Percentiles rank a stretch among this genome's conserved stretches.
These are phyloP conservation scores for Azolla pinnata DNA, from an alignment of 75 land plant species.

Conservation along the genomic window DNA sequence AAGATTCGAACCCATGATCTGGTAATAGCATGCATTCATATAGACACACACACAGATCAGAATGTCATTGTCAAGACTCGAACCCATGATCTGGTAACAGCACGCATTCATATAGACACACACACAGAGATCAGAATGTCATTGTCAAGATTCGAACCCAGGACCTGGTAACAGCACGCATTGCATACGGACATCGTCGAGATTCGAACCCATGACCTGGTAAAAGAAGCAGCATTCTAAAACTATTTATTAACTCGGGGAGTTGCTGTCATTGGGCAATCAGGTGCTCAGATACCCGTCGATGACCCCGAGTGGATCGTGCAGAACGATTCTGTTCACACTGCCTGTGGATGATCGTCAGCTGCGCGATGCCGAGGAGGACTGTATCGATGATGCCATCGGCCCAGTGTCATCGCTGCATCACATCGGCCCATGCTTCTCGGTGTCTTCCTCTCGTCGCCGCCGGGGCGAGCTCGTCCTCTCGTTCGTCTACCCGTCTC, in stretches of 20 bases:
- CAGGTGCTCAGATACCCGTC: constrained; percentile 28
- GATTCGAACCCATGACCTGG: neutral
- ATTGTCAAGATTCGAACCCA: no score
- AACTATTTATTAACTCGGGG: neutral
- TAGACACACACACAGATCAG: no score
- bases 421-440: constrained; percentile 25
- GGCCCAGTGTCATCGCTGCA: constrained; percentile 30
- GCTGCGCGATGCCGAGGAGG: constrained; percentile 2
- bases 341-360: constrained; percentile 10
- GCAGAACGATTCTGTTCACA: constrained; percentile 23
- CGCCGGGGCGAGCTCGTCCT: constrained; percentile 19
- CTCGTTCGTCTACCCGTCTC: constrained; percentile 19
- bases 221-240: neutral
- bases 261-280: neutral
- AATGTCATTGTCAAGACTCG: no score
- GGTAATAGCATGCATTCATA: no score
- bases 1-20: no score
- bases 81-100: no score
- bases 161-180: no score
- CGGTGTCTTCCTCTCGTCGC: constrained; percentile 9
- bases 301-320: constrained; percentile 20
- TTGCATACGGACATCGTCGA: no score
- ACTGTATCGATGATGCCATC: constrained; percentile 10
- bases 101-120: no score
- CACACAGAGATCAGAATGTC: no score